Evolutionary conservation across 345 rosid genomes (phyloP).

Genomic region (Moricandia moricandioides): DNA sequence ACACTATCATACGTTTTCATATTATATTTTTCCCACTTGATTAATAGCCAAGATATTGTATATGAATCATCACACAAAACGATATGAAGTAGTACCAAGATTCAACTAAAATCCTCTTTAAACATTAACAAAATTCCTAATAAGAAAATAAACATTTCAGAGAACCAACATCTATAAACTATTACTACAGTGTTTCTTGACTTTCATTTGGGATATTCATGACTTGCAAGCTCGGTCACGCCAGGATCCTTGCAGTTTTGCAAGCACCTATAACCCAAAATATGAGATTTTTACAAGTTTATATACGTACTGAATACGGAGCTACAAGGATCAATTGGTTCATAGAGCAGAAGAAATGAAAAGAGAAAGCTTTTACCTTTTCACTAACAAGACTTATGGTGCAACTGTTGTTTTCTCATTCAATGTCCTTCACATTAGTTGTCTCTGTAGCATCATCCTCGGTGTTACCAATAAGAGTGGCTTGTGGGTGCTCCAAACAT

Average conservation of each 20-base stretch:
- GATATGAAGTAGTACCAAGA: background rate
- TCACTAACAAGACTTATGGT: conserved; percentile 65
- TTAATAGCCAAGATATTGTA: too few species aligned
- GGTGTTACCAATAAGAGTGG: conserved; percentile 25
- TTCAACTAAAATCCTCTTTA: background rate
- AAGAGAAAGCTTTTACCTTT: conserved; percentile 47
- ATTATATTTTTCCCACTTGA: too few species aligned
- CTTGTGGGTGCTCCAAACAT: conserved; percentile 73
- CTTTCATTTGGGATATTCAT: conserved; percentile 35
- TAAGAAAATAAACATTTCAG: background rate
- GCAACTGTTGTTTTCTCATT: conserved; percentile 36
- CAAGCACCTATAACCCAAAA: conserved; percentile 63
- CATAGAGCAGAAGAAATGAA: background rate
- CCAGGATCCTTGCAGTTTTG: conserved; percentile 95
- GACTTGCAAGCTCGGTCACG: conserved; percentile 85
- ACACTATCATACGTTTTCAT: too few species aligned
- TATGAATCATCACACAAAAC: too few species aligned
- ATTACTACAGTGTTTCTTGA: too few species aligned
- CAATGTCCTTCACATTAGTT: conserved; percentile 36
- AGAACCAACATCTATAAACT: too few species aligned
- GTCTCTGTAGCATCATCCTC: conserved; percentile 37
- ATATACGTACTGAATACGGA: background rate
- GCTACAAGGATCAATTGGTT: too few species aligned
- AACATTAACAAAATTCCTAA: conserved; percentile 9
- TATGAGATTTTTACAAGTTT: background rate